Percentiles rank a stretch among this genome's conserved stretches.
These are phyloP conservation scores for Eimeria brunetti DNA, from an alignment of 169 alveolate species.

Conservation along the genomic window DNA sequence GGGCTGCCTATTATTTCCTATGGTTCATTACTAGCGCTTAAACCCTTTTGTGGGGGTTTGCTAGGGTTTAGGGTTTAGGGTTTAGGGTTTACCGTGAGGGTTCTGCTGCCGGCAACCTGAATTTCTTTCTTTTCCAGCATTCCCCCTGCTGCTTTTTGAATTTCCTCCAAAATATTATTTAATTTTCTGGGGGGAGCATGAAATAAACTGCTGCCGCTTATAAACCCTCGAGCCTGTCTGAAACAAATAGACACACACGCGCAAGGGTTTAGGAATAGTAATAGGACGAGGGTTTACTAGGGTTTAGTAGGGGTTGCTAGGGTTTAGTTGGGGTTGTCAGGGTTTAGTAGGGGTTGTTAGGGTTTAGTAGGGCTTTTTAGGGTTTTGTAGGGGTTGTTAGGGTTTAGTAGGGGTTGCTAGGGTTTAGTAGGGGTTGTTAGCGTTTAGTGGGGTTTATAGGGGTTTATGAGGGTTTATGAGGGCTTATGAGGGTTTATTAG, in stretches of 20 bases:
- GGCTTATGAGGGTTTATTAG: no score
- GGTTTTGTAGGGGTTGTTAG: not conserved
- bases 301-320: not conserved
- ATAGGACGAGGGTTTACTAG: not conserved
- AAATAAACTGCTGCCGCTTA: constrained; percentile 34
- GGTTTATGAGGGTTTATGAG: not conserved
- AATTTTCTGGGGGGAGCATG: constrained; percentile 15
- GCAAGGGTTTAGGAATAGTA: not conserved
- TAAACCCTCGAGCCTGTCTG: constrained; percentile 46
- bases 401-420: no score
- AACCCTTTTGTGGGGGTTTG: not conserved
- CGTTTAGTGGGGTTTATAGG: no score
- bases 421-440: no score
- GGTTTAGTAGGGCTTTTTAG: no score
- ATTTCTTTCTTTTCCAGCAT: not conserved
- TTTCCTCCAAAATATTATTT: constrained; percentile 42
- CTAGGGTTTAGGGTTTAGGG: constrained; percentile 32
- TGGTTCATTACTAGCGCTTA: not conserved
- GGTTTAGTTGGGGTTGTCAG: not conserved
- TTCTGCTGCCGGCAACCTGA: not conserved
- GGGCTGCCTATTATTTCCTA: not conserved
- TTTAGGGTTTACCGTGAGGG: constrained; percentile 19
- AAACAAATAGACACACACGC: no score
- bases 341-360: not conserved
- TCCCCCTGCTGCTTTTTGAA: constrained; percentile 35